phyloP scores from a whole-genome alignment of 345 rosid genomes.

The Toxicodendron radicans region DNA sequence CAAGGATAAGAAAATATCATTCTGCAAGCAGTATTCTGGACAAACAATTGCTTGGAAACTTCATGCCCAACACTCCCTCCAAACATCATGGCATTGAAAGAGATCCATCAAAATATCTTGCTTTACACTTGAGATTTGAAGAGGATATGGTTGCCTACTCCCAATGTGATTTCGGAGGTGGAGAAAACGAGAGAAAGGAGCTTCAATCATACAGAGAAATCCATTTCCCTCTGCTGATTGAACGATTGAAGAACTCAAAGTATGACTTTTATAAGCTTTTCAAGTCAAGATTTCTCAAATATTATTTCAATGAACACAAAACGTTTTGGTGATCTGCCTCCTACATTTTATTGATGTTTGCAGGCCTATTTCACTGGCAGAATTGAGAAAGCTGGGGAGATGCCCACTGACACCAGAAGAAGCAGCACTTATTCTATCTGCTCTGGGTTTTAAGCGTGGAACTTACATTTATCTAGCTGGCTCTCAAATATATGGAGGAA shows the following conservation, averaged over 20 bases:
- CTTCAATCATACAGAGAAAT: conserved; percentile 75
- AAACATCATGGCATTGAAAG: conserved; percentile 26
- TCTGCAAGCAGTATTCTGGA: conserved; percentile 46
- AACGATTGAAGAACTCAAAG: conserved; percentile 61
- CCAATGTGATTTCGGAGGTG: conserved; percentile 85
- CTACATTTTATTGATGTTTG: conserved; percentile 7
- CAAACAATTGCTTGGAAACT: conserved; percentile 65
- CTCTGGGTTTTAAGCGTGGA: conserved; percentile 62
- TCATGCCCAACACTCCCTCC: conserved; percentile 29
- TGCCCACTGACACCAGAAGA: conserved; percentile 99
- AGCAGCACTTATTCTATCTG: conserved; percentile 83
- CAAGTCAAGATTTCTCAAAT: neutral
- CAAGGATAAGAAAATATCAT: conserved; percentile 63
- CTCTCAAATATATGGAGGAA: conserved; percentile 67
- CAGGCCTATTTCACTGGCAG: conserved; percentile 56
- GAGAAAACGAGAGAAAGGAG: conserved; percentile 64
- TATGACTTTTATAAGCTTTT: conserved; percentile 30
- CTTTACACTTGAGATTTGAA: conserved; percentile 89
- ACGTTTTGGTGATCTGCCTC: neutral
- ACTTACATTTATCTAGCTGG: conserved; percentile 85
- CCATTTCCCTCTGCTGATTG: conserved; percentile 79
- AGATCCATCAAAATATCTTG: conserved; percentile 59
- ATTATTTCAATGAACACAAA: neutral
- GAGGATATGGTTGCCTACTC: conserved; percentile 98
- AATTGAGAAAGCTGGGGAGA: conserved; percentile 73